phyloP scores from a whole-genome alignment of 805 yeast genomes.

The Starmerella roubikii region DNA sequence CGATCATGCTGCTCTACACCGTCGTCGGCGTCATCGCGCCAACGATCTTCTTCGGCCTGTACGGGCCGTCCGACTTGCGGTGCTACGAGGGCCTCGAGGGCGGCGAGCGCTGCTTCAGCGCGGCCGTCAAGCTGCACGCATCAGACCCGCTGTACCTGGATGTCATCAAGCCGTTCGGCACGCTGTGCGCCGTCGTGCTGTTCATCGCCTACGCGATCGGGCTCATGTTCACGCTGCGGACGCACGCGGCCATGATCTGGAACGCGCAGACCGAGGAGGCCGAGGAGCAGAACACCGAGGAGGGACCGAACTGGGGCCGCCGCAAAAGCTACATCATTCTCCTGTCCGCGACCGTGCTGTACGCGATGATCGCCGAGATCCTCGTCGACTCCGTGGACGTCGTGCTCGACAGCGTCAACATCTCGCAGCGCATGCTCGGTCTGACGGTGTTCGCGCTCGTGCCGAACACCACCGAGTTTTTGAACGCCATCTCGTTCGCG shows the following conservation, averaged over 20 bases:
- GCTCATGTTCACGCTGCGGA: constrained; percentile 78
- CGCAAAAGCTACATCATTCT: constrained; percentile 69
- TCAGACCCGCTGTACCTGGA: constrained; percentile 51
- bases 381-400: constrained; percentile 85
- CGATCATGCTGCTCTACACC: constrained; percentile 87
- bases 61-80: constrained; percentile 68
- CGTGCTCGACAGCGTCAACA: constrained; percentile 63
- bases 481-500: constrained; percentile 94
- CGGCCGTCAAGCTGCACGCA: constrained; percentile 54
- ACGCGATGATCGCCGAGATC: constrained; percentile 89
- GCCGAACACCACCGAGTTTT: constrained; percentile 92
- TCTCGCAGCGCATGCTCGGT: constrained; percentile 83
- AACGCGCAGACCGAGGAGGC: constrained; percentile 36
- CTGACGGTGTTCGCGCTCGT: constrained; percentile 89
- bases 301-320: constrained; percentile 91
- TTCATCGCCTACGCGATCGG: constrained; percentile 82
- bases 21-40: constrained; percentile 87
- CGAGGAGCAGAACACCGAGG: constrained; percentile 50
- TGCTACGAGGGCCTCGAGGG: constrained; percentile 30
- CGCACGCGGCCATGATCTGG: constrained; percentile 97
- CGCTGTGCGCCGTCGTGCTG: constrained; percentile 64
- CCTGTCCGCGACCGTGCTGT: constrained; percentile 68
- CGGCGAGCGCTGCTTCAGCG: constrained; percentile 36
- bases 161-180: constrained; percentile 69
- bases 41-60: constrained; percentile 74